Base-by-base conservation (phyloP, 2,329 filamentous ascomycete genomes). In the Cadophora sp. region DNA sequence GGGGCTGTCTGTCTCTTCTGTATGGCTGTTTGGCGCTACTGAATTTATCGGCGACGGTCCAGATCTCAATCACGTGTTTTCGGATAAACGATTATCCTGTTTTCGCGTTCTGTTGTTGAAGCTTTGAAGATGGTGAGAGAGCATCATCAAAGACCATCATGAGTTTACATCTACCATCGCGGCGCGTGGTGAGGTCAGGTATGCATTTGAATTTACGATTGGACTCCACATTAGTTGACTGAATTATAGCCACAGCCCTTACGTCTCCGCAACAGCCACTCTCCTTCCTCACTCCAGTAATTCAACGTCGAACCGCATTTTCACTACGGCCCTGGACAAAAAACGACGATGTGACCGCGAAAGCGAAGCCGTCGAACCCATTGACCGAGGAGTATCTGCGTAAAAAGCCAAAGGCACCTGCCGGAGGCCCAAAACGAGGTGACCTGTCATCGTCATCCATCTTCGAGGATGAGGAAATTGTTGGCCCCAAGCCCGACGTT, bases 151-250 rank as follows among this genome's bases (percentile, higher is more conserved):
- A 65, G 61, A 29, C 64, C 68, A 73, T 64, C 59, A 93, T 93
- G 91, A 92, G 84, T 81, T 80, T 91, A 75, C 85, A 86, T 79
- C 81, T 89, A 77, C 88, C 89, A 73, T 83, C 88, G 75, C 82
- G 87, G 82, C 86, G 86, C 81, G 81, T 91, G 74, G 82, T 85
- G 66, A 82, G 83, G 76, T 83, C 85, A 78, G 87, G 91, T 92
- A 84, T 67, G 83, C 72, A 63, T 22, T 71, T 68, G 14, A 64
- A 61, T 68, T 46, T 61, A 64, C 58, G 46, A 63, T 46, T 65
- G 7, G 3, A 19, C 22, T 12, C 5, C 43, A 7, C 11, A 51
- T 3, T 27, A 72, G 68, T 71, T 72, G 74, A 77, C 75, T 64
- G 59, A 26, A 65, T 67, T 48, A 37, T 59, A 77, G 69, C 71